These are phyloP conservation scores for Geotrichum klebahnii DNA, from an alignment of 1,139 yeast genomes.

Conservation along the genomic window DNA sequence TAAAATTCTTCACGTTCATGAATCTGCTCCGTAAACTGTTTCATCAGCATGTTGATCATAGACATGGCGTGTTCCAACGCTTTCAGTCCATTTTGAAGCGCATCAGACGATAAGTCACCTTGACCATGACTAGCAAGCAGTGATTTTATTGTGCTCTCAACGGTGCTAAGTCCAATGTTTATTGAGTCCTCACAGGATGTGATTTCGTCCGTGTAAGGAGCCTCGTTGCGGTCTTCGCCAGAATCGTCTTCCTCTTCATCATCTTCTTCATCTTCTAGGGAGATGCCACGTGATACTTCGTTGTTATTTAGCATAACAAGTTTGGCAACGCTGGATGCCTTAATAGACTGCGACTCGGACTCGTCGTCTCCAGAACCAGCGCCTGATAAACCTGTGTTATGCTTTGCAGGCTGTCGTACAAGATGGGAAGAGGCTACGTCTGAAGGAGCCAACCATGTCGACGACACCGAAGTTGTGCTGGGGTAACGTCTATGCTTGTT, in stretches of 20 bases:
- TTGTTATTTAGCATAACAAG: constrained; percentile 21
- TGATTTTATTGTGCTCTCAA: constrained; percentile 31
- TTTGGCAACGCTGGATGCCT: constrained; percentile 17
- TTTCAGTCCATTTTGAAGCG: constrained; percentile 27
- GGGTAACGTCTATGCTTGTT: not conserved
- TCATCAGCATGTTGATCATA: constrained; percentile 41
- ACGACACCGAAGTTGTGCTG: not conserved
- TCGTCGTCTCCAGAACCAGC: constrained; percentile 32
- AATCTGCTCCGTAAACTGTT: constrained; percentile 44
- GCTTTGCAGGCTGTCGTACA: constrained; percentile 7
- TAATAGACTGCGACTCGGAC: constrained; percentile 21
- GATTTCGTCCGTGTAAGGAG: constrained; percentile 25
- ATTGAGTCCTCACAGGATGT: constrained; percentile 29
- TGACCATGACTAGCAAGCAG: constrained; percentile 23
- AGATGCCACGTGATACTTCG: constrained; percentile 27
- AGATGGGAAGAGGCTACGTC: not conserved
- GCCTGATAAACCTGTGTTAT: not conserved
- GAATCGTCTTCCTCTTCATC: constrained; percentile 24
- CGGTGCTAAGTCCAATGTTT: constrained; percentile 30
- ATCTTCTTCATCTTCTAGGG: constrained; percentile 35
- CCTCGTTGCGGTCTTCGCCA: constrained; percentile 18
- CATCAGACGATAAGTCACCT: constrained; percentile 27
- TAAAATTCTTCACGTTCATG: constrained; percentile 44
- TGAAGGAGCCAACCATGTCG: not conserved
- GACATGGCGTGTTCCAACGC: constrained; percentile 37